Base-by-base conservation (phyloP, 1,284 basidiomycete species). In the Boletus sp. region DNA sequence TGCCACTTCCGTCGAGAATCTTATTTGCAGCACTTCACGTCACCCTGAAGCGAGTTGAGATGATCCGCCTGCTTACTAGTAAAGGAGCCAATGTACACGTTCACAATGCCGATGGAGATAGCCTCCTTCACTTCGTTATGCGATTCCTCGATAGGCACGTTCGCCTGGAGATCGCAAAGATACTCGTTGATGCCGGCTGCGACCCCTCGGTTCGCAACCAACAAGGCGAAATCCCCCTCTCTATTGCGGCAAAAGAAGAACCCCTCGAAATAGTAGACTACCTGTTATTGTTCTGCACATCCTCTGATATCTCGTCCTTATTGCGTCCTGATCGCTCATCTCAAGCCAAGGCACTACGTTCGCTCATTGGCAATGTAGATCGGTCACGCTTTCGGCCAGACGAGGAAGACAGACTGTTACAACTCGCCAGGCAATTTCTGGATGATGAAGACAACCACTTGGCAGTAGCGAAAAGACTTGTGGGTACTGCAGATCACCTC, bases 131-230 rank as follows among this genome's bases (percentile, higher is more conserved):
- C 1, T 20, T 34, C 6, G 26, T 20, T 1, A 30, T 39, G 16
- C 13, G n/a, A 6, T 49, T 20, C 2, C 22, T n/a, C 3, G 36
- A 39, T 26, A 19, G 13, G 34, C 33, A 19, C 3, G 25, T 12
- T 10, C 6, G 6, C 17, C n/a, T 16, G 9, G 46, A 43, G 40
- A 39, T 38, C 6, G 22, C 20, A n/a, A 2, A 32, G 10, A 27
- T 25, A n/a, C 20, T 50, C 13, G 19, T 49, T 9, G 30, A 50
- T n/a, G 40, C 25, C 13, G 34, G 34, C 2, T 48, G n/a, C 20
- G 8, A 35, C 2, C 25, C 46, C 12, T 29, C 30, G 0, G 10
- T 7, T 8, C 9, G 2, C 8, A 39, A 27, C 25, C 16, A 8
- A 19, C 2, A 13, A 13, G 23, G 16, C 12, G 4, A 39, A 17